A percentile compares a stretch with the other conserved stretches of the same genome.
phyloP scores from a whole-genome alignment of 345 rosid species.

The Lepidium aucheri region DNA sequence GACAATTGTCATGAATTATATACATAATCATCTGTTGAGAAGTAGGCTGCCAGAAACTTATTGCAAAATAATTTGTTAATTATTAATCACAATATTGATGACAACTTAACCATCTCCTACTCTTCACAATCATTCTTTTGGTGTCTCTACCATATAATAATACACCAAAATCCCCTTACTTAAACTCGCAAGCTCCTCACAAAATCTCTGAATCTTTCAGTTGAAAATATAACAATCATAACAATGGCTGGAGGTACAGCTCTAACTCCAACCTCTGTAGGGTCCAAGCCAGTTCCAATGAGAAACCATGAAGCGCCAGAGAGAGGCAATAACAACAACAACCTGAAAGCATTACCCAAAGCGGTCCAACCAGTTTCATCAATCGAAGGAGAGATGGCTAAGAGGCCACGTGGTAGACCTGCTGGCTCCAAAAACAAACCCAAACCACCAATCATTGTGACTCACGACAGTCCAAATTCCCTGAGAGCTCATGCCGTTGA shows the following conservation, averaged over 20 bases:
- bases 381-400: constrained; percentile 40
- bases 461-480: constrained; percentile 75
- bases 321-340: constrained; percentile 27
- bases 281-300: constrained; percentile 36
- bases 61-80: constrained; percentile 1
- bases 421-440: constrained; percentile 54
- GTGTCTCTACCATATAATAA: constrained; percentile 43
- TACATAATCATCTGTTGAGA: constrained; percentile 36
- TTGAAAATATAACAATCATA: neutral
- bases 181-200: constrained; percentile 34
- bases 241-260: constrained; percentile 57
- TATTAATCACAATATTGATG: constrained; percentile 38
- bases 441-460: constrained; percentile 61
- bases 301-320: constrained; percentile 39
- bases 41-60: constrained; percentile 40
- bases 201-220: constrained; percentile 5
- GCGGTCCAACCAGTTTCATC: constrained; percentile 48
- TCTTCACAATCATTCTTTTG: constrained; percentile 58
- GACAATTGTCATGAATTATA: constrained; percentile 48
- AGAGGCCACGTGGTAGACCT: constrained; percentile 63
- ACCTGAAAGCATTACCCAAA: constrained; percentile 41
- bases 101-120: constrained; percentile 83
- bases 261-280: constrained; percentile 33
- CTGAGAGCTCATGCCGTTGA: constrained; percentile 87
- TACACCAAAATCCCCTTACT: constrained; percentile 37